These are phyloP conservation scores for Candida glucosophila DNA, from an alignment of 1,139 yeast genomes.

Conservation along the genomic window DNA sequence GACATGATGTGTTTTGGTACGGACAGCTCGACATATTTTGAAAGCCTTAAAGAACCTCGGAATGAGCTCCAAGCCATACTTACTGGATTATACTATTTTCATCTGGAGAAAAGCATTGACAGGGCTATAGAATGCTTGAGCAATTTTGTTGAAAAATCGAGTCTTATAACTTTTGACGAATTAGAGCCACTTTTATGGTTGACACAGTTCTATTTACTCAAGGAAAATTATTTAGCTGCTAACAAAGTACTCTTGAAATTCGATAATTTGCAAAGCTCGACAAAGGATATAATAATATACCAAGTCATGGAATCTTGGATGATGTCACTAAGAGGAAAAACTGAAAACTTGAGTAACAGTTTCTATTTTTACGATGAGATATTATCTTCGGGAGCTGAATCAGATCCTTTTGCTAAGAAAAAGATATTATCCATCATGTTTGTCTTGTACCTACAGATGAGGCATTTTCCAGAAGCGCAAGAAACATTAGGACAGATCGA, in stretches of 20 bases:
- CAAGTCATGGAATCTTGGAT: slow-evolving; percentile 66
- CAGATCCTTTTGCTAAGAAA: slow-evolving; percentile 28
- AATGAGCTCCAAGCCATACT: slow-evolving; percentile 37
- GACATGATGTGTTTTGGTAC: slow-evolving; percentile 36
- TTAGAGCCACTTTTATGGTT: slow-evolving; percentile 38
- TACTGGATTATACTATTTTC: slow-evolving; percentile 34
- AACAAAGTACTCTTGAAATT: slow-evolving; percentile 25
- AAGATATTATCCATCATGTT: slow-evolving; percentile 29
- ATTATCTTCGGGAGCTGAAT: slow-evolving; percentile 38
- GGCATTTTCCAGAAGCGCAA: slow-evolving; percentile 39
- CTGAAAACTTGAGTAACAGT: slow-evolving; percentile 49
- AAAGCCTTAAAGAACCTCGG: slow-evolving; percentile 23
- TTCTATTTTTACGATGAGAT: slow-evolving; percentile 71
- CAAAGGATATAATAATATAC: slow-evolving; percentile 60
- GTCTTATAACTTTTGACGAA: slow-evolving; percentile 18
- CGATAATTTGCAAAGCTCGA: slow-evolving; percentile 32
- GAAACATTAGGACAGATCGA: slow-evolving; percentile 38
- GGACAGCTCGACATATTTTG: slow-evolving; percentile 29
- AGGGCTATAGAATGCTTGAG: slow-evolving; percentile 29
- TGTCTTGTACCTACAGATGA: slow-evolving; percentile 36
- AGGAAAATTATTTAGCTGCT: slow-evolving; percentile 32
- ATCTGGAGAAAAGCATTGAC: slow-evolving; percentile 28
- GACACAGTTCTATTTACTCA: slow-evolving; percentile 33
- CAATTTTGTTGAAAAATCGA: slow-evolving; percentile 14
- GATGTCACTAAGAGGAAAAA: slow-evolving; percentile 45